These are phyloP conservation scores for Salvia rosmarinus DNA, from an alignment of 257 asterid species.

Conservation along the genomic window DNA sequence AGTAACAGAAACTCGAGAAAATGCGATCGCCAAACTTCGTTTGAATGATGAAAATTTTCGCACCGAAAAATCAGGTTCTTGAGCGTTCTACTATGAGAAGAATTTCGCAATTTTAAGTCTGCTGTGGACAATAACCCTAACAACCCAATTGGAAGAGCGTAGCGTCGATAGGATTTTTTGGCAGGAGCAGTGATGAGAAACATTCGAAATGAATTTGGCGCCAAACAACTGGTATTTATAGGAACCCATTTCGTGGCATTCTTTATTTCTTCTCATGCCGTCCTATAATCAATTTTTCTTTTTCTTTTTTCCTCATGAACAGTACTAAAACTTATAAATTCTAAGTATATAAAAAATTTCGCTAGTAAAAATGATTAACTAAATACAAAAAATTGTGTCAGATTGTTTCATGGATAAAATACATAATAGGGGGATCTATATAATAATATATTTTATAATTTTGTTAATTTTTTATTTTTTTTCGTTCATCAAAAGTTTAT, in stretches of 20 bases:
- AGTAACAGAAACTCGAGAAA: conserved; percentile 20
- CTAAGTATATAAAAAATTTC: not conserved
- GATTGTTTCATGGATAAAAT: too few relatives aligned
- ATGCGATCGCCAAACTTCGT: conserved; percentile 20
- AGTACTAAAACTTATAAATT: not conserved
- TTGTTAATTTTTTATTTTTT: too few relatives aligned
- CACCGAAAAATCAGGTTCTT: conserved; percentile 2
- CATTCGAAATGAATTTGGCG: conserved; percentile 46
- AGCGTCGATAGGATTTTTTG: conserved; percentile 24
- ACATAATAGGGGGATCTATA: too few relatives aligned
- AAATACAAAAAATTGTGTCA: not conserved
- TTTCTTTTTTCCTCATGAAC: not conserved
- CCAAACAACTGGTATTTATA: conserved; percentile 44
- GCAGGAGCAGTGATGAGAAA: conserved; percentile 20
- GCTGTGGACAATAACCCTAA: conserved; percentile 29
- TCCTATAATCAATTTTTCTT: not conserved
- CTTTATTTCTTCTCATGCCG: not conserved
- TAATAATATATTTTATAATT: too few relatives aligned
- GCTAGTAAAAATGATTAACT: not conserved
- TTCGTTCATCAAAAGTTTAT: too few relatives aligned
- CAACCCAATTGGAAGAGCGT: conserved; percentile 16
- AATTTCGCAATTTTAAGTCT: conserved; percentile 24
- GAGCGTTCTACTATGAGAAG: conserved; percentile 4
- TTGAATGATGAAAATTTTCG: conserved; percentile 9
- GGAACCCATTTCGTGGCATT: not conserved